Evolutionary conservation across 1,284 basidiomycete genomes (phyloP).

Genomic region (Microbotryomycetes sp.): DNA sequence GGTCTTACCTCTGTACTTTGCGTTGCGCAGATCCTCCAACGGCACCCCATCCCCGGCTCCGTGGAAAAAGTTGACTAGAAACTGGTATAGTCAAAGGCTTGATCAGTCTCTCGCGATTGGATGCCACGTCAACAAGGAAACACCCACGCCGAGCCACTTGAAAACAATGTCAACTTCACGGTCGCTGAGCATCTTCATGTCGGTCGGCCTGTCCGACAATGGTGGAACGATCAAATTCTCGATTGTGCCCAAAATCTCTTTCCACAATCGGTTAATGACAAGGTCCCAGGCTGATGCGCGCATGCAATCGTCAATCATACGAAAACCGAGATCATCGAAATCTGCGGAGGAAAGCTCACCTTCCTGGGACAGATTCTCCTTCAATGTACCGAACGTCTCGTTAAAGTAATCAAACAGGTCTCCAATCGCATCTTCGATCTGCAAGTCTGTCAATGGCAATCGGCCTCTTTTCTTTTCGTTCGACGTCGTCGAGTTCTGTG

Average conservation of each 20-base stretch:
- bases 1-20: slow-evolving; percentile 83
- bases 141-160: slow-evolving; percentile 83
- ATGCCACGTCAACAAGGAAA: neutral
- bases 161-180: slow-evolving; percentile 97
- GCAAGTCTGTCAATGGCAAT: slow-evolving; percentile 64
- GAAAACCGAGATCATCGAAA: neutral
- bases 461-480: slow-evolving; percentile 30
- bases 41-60: slow-evolving; percentile 81
- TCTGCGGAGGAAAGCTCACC: slow-evolving; percentile 11
- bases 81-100: slow-evolving; percentile 47
- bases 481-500: slow-evolving; percentile 18
- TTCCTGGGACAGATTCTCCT: slow-evolving; percentile 70
- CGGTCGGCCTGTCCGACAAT: slow-evolving; percentile 76
- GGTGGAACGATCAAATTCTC: slow-evolving; percentile 88
- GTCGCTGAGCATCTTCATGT: slow-evolving; percentile 82
- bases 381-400: slow-evolving; percentile 82
- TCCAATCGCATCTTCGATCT: slow-evolving; percentile 88
- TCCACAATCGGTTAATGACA: slow-evolving; percentile 58
- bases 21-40: slow-evolving; percentile 81
- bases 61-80: slow-evolving; percentile 90
- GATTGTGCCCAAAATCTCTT: slow-evolving; percentile 82
- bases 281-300: slow-evolving; percentile 23
- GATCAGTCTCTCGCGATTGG: neutral
- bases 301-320: neutral
- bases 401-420: slow-evolving; percentile 96